Percentiles rank a stretch among this genome's conserved stretches.
Evolutionary conservation across 306 rosid genomes (phyloP).

Genomic region (Malus orientalis): DNA sequence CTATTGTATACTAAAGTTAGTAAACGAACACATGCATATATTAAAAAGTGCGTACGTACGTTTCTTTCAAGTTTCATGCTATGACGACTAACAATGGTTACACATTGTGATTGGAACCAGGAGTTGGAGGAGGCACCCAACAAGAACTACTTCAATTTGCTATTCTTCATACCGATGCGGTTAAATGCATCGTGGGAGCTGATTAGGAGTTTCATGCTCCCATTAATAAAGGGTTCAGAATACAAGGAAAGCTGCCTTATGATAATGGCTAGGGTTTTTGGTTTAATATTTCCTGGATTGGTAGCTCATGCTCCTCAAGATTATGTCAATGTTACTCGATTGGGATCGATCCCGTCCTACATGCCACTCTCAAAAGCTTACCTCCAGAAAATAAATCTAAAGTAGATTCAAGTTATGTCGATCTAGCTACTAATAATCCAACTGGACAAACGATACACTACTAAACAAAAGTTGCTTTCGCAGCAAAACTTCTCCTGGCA

Average conservation of each 20-base stretch:
- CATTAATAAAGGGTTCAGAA: slow-evolving; percentile 30
- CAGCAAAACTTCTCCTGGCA: too few species aligned
- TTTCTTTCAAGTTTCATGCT: too few species aligned
- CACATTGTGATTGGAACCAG: slow-evolving; percentile 27
- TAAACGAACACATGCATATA: too few species aligned
- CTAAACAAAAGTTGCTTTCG: too few species aligned
- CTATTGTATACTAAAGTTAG: background rate
- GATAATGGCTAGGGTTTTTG: slow-evolving; percentile 37
- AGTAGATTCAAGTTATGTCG: slow-evolving; percentile 8
- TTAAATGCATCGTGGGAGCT: slow-evolving; percentile 63
- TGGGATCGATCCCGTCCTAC: slow-evolving; percentile 31
- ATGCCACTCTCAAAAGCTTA: background rate
- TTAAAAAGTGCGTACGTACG: too few species aligned
- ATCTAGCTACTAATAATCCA: too few species aligned
- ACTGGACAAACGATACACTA: too few species aligned
- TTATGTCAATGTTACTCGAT: slow-evolving; percentile 42
- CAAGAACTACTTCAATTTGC: slow-evolving; percentile 53
- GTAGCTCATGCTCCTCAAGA: slow-evolving; percentile 44
- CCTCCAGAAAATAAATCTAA: slow-evolving; percentile 7
- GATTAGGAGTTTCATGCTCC: slow-evolving; percentile 45
- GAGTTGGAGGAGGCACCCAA: slow-evolving; percentile 61
- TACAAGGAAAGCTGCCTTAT: slow-evolving; percentile 45
- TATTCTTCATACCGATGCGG: slow-evolving; percentile 47
- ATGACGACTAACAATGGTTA: background rate
- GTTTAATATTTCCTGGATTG: slow-evolving; percentile 58